Base-by-base conservation (phyloP, 1,284 basidiomycete genomes). In the Tylopilus sp. region DNA sequence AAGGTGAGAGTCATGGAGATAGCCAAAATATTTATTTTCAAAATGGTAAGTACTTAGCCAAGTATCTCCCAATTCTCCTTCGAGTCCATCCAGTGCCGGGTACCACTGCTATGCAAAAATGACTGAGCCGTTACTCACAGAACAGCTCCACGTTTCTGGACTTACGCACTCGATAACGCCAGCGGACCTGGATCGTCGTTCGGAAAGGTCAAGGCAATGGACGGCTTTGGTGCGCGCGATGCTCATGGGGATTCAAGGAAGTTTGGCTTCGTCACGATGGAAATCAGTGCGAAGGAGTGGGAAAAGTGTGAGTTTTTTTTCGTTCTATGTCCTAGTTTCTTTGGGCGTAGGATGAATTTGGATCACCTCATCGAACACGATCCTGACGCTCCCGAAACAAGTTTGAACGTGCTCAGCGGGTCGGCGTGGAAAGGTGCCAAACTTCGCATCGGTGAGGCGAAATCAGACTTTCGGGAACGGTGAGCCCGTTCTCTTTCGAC, bases 391-490 rank as follows among this genome's bases (percentile, higher is more conserved):
- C 41, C 25, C 40, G 33, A 29, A 36, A 43, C 6, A 89, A 87
- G 86, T 67, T 71, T 89, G 64, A 89, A 82, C 59, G 60, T 81
- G 4, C 73, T 91, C 8, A 89, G 85, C 55, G 88, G 89, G 25
- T 80, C 85, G 9, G 87, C 79, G 2, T 91, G 86, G 85, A 91
- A 89, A 67, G 88, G 89, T 15, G 70, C 86, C n/a, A 88, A 84
- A 56, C 67, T 91, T 26, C 76, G 86, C n/a, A 76, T 91, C 30
- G 87, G 87, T 7, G 86, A 89, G 56, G 89, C 88, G 21, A 86
- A 79, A 55, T 82, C 80, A 1, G 83, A 90, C 64, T 91, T 75
- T 59, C 64, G 65, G 6, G 79, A 83, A 59, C 73, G 81, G 86
- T 85, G 29, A 40, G 55, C 10, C 38, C 16, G 67, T 48, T 16